Conservation (phyloP, 345 rosid species). For the Moricandia moricandioides region DNA sequence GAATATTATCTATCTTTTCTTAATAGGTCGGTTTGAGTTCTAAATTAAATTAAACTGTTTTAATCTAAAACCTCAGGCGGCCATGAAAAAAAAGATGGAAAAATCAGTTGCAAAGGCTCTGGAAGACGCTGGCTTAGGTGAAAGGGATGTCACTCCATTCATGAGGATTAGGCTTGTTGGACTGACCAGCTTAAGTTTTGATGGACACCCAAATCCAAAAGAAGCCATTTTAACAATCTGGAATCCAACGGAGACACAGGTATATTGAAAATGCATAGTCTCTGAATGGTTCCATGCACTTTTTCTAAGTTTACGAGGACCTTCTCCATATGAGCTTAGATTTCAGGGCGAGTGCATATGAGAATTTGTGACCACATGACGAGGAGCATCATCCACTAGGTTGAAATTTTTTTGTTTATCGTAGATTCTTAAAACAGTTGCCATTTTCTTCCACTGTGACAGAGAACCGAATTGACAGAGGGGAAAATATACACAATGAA, state of each 20-base stretch:
- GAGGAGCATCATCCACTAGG: no score
- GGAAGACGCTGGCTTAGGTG: conserved; percentile 62
- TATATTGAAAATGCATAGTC: conserved; percentile 20
- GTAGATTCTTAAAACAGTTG: conserved; percentile 14
- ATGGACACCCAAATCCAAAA: conserved; percentile 41
- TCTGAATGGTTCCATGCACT: not conserved
- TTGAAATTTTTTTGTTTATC: not conserved
- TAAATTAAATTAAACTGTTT: not conserved
- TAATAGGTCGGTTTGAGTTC: not conserved
- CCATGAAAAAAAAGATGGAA: conserved; percentile 59
- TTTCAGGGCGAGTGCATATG: not conserved
- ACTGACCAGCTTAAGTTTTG: conserved; percentile 42
- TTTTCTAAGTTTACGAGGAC: conserved; percentile 1
- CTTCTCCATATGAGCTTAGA: conserved; percentile 1
- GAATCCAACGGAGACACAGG: conserved; percentile 93
- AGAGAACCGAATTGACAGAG: conserved; percentile 70
- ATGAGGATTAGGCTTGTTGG: conserved; percentile 88
- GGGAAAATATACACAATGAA: conserved; percentile 71
- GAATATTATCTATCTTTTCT: conserved; percentile 17
- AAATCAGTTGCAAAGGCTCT: conserved; percentile 68
- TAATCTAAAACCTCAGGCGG: conserved; percentile 47
- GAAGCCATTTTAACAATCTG: conserved; percentile 88
- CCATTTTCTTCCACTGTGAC: conserved; percentile 31
- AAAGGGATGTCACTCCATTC: conserved; percentile 82
- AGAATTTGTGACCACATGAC: not conserved